Evolutionary conservation across 306 rosid species (phyloP).

Genomic region (Neltuma alba): DNA sequence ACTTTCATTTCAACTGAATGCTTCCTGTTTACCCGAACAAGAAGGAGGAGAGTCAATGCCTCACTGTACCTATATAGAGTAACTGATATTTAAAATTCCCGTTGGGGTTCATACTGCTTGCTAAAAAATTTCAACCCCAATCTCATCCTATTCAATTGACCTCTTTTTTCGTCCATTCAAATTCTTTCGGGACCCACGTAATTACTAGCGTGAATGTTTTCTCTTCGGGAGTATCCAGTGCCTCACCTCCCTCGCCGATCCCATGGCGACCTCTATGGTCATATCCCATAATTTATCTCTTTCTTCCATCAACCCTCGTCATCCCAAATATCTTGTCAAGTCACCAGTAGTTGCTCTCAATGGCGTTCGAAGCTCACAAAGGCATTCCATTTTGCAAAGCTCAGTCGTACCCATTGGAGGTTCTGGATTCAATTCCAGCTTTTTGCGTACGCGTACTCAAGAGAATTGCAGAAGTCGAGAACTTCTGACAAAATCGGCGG

Average conservation of each 20-base stretch:
- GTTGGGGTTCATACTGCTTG: not conserved
- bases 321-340: constrained; percentile 32
- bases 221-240: not conserved
- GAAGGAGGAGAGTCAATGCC: not conserved
- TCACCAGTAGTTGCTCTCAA: constrained; percentile 37
- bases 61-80: not conserved
- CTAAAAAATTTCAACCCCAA: not conserved
- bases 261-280: constrained; percentile 63
- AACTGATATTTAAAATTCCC: not conserved
- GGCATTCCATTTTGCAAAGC: constrained; percentile 21
- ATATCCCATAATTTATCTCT: constrained; percentile 29
- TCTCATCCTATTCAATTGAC: constrained; percentile 35
- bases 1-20: not conserved
- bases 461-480: constrained; percentile 38
- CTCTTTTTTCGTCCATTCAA: constrained; percentile 49
- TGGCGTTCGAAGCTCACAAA: constrained; percentile 21
- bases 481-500: constrained; percentile 48
- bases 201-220: not conserved
- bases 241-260: not conserved
- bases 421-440: constrained; percentile 30
- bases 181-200: constrained; percentile 34
- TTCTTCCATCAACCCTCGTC: constrained; percentile 38
- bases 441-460: constrained; percentile 34
- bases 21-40: not conserved
- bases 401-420: constrained; percentile 10